Evolutionary conservation across 164 flowering plant species (phyloP), one percentile per base, ranked within the genome.

Genomic region (Berberis vulgaris): DNA sequence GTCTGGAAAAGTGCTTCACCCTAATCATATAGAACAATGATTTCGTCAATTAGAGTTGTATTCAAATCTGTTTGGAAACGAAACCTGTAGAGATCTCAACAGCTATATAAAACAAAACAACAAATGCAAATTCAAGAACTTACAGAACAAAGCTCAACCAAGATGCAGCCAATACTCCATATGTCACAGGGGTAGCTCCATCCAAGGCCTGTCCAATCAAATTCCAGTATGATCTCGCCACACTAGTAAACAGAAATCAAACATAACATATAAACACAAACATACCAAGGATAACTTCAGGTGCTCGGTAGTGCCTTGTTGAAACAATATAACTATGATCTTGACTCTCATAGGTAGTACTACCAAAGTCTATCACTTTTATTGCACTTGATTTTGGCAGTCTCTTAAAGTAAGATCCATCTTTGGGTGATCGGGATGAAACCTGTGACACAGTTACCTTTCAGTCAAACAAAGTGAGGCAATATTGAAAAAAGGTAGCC

Each of bases 301-400:
- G 96, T 1, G 96, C 96, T 8, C 96, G 84, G 50, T 89, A 89
- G 61, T 89, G 96, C 12, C 96, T 71, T 6, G 96, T 89, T 3
- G 96, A 89, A 1, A 89, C 96, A 54, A 82, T 79, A 56, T 89
- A 89, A 61, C 70, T 82, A 52, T 85, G 89, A 75, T 82, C 88
- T 55, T 75, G 84, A 47, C 82, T 80, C 57, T 85, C 88, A 72
- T 83, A 83, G 7, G 91, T 82, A 6, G 96, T 86, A 74, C 96
- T 89, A 12, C 96, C 96, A 80, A 89, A 89, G 70, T 89, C 96
- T 76, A 89, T 89, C 7, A 89, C 89, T 72, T 89, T 89, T 7
- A 89, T 83, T 3, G 89, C 87, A 75, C 96, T 84, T 8, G 96
- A 85, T 54, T 77, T 77, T 39, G 80, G 75, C 49, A 87, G 52